Evolutionary conservation across 1,139 yeast genomes (phyloP).

Genomic region (Candida sp.): DNA sequence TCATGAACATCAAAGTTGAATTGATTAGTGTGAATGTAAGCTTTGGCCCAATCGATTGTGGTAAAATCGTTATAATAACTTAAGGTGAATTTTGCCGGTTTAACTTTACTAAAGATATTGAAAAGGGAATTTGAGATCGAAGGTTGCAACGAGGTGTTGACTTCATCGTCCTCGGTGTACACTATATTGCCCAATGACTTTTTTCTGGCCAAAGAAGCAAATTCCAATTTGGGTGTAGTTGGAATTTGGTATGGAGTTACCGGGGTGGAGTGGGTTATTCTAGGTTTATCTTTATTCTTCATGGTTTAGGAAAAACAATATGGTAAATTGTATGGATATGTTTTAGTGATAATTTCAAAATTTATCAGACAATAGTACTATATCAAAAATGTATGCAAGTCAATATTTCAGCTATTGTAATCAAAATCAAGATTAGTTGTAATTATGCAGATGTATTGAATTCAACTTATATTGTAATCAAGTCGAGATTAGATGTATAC

Average conservation of each 20-base stretch:
- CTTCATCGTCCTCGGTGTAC: not conserved
- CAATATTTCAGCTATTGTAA: too few species aligned
- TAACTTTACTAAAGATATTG: not conserved
- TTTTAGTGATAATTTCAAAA: too few species aligned
- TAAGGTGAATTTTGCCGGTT: not conserved
- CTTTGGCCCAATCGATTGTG: constrained; percentile 64
- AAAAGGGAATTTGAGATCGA: constrained; percentile 1
- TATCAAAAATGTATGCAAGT: too few species aligned
- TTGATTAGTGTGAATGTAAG: constrained; percentile 45
- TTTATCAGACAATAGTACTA: too few species aligned
- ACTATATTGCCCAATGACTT: constrained; percentile 1
- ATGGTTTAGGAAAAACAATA: too few species aligned
- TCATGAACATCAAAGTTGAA: constrained; percentile 36
- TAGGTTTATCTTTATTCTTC: not conserved
- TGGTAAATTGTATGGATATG: too few species aligned
- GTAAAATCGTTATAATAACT: constrained; percentile 61
- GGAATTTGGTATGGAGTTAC: constrained; percentile 2
- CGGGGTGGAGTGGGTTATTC: constrained; percentile 1
- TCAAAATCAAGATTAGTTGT: too few species aligned
- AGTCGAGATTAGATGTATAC: too few species aligned
- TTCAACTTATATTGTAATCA: too few species aligned
- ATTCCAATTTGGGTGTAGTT: constrained; percentile 3
- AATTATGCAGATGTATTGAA: too few species aligned
- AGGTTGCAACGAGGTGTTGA: not conserved
- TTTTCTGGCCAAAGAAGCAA: not conserved